phyloP scores from a whole-genome alignment of 768 basidiomycete species.

The Gloeophyllum trabeum region DNA sequence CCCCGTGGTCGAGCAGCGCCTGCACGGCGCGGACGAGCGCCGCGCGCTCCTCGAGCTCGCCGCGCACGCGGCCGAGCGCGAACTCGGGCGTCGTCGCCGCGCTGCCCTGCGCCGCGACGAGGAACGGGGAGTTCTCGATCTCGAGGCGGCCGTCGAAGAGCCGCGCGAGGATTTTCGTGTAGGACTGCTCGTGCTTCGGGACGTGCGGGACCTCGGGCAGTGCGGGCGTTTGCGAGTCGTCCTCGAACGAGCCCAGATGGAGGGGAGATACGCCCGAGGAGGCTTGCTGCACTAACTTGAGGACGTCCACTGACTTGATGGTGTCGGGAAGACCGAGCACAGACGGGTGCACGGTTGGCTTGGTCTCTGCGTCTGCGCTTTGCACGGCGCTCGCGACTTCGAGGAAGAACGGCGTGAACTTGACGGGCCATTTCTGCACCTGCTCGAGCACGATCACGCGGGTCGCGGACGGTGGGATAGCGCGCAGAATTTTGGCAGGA shows the following conservation, averaged over 20 bases:
- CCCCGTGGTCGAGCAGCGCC: conserved; percentile 44
- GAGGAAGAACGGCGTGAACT: conserved; percentile 83
- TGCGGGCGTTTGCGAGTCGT: conserved; percentile 16
- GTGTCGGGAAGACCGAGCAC: conserved; percentile 40
- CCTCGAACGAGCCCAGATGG: conserved; percentile 33
- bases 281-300: conserved; percentile 37
- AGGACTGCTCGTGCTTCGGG: conserved; percentile 87
- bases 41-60: conserved; percentile 65
- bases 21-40: conserved; percentile 56
- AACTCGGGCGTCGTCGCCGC: conserved; percentile 89
- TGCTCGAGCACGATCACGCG: conserved; percentile 81
- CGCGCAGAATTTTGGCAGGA: conserved; percentile 38
- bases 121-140: conserved; percentile 73
- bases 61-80: conserved; percentile 85
- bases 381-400: conserved; percentile 71
- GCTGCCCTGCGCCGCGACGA: conserved; percentile 57
- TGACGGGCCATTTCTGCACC: conserved; percentile 59
- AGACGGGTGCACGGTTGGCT: conserved; percentile 50
- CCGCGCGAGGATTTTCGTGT: conserved; percentile 79
- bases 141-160: conserved; percentile 74
- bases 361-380: conserved; percentile 32
- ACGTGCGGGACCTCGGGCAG: conserved; percentile 38
- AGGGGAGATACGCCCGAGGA: conserved; percentile 30
- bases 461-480: conserved; percentile 49
- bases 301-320: conserved; percentile 30